Evolutionary conservation across 331 rosid genomes (phyloP).

Genomic region (Quercus tomentella): DNA sequence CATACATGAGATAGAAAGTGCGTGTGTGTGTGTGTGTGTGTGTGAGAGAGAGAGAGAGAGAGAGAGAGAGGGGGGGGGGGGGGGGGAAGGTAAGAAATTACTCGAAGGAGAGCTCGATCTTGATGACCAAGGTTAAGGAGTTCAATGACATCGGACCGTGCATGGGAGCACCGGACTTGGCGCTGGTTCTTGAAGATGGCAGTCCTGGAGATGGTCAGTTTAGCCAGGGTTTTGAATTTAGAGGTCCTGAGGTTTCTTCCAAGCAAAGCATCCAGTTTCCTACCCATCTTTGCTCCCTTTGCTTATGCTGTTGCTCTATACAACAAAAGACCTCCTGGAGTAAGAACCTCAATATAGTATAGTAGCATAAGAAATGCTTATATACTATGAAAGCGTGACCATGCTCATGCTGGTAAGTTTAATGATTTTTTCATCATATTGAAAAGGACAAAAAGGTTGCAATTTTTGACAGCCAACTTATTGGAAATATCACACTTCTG

Average conservation of each 20-base stretch:
- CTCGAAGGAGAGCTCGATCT: constrained; percentile 51
- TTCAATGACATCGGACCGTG: constrained; percentile 43
- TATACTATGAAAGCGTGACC: background rate
- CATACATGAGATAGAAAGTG: background rate
- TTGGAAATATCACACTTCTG: background rate
- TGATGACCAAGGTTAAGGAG: constrained; percentile 50
- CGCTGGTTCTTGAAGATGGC: constrained; percentile 51
- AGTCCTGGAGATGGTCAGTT: constrained; percentile 43
- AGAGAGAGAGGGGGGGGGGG: background rate
- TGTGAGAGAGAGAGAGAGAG: background rate
- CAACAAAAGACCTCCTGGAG: background rate
- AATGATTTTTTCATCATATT: background rate
- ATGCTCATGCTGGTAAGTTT: background rate
- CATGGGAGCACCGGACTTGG: constrained; percentile 42
- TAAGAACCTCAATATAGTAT: background rate
- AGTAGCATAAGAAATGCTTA: background rate
- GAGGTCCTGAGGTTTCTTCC: constrained; percentile 38
- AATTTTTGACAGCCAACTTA: background rate
- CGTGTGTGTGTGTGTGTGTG: too few species aligned
- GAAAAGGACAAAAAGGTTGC: background rate
- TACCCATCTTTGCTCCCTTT: constrained; percentile 35
- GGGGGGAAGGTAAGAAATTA: background rate
- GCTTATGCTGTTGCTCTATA: background rate
- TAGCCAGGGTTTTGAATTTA: constrained; percentile 33
- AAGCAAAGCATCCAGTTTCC: constrained; percentile 26